Base-by-base conservation (phyloP, 306 rosid genomes). In the Senna tora region DNA sequence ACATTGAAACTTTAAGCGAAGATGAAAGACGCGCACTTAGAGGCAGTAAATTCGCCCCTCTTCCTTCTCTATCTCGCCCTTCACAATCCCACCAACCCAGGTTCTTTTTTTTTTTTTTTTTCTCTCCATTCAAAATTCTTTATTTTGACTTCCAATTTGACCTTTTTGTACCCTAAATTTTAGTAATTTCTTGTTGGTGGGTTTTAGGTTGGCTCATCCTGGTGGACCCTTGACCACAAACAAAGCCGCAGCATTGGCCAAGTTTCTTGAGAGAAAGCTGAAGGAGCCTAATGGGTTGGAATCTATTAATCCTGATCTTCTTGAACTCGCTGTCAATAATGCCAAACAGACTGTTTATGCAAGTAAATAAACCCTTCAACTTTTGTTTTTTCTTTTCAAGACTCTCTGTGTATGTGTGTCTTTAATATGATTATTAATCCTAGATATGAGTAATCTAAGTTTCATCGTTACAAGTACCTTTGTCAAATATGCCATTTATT, bases 41-140 rank as follows among this genome's bases (percentile, higher is more conserved):
- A 17, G 96, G 97, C 47, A 93, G 98, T 83, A 93, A 93, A 69
- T 93, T 93, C 85, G 98, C 98, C 0, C 98, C 98, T 34, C 97
- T 93, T 33, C 84, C 90, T 21, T 64, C 84, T 9, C 76, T 71
- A 11, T 81, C 96, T 3, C 43, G 30, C 21, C 11, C 82, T 50
- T 76, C 90, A 39, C 75, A 79, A 6, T 51, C 87, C 60, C 91
- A 80, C 60, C 91, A 80, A 74, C 86, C 92, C 71, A 88, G 98
- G 98, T 92, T 52, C 51, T 57, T 45, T 41, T 9, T 13, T 67
- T 57, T 60, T 58, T 59, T 25, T 39, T 28, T 12, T 67, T 47
- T 30, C 30, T 7, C 28, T 49, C 5, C 33, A n/a, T 50, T 65
- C 69, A 47, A 4, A 47, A 43, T 36, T 77, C 68, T 49, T 57